A percentile compares a stretch with the other conserved stretches of the same genome.
These are phyloP conservation scores for Alternaria panax DNA, from an alignment of 2,329 filamentous ascomycete species.

Conservation along the genomic window DNA sequence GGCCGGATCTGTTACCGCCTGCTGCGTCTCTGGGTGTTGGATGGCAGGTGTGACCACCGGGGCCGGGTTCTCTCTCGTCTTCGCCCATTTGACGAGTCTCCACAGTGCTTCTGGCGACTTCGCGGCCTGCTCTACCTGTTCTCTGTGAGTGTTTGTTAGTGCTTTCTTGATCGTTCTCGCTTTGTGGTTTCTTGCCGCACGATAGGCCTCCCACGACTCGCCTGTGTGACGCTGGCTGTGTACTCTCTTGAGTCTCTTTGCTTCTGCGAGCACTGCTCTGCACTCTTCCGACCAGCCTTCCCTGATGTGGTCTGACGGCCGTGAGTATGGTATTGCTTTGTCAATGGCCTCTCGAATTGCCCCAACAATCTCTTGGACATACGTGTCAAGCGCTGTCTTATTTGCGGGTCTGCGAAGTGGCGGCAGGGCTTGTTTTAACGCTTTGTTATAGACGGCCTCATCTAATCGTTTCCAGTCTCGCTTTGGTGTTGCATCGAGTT, in stretches of 20 bases:
- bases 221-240: constrained; percentile 10
- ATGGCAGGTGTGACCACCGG: constrained; percentile 14
- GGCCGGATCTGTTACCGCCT: constrained; percentile 10
- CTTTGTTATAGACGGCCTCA: constrained; percentile 8
- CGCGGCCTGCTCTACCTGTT: constrained; percentile 30
- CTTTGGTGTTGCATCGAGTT: neutral
- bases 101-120: constrained; percentile 27
- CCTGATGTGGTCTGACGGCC: neutral
- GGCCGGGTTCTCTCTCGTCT: constrained; percentile 21
- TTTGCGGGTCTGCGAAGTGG: constrained; percentile 16
- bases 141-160: constrained; percentile 23
- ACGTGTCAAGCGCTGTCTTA: constrained; percentile 16
- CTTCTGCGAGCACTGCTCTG: constrained; percentile 16
- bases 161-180: constrained; percentile 29
- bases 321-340: constrained; percentile 12
- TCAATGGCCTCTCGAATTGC: constrained; percentile 16
- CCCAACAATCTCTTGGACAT: constrained; percentile 13
- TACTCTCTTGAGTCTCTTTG: constrained; percentile 19
- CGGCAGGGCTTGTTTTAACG: constrained; percentile 16
- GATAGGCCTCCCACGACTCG: constrained; percentile 21
- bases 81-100: constrained; percentile 36
- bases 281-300: constrained; percentile 20
- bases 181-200: constrained; percentile 32
- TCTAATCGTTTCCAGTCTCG: constrained; percentile 15
- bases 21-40: constrained; percentile 16